phyloP scores from a whole-genome alignment of 192 early-diverging fungal species.

The Phycomyces blakesleeanus region DNA sequence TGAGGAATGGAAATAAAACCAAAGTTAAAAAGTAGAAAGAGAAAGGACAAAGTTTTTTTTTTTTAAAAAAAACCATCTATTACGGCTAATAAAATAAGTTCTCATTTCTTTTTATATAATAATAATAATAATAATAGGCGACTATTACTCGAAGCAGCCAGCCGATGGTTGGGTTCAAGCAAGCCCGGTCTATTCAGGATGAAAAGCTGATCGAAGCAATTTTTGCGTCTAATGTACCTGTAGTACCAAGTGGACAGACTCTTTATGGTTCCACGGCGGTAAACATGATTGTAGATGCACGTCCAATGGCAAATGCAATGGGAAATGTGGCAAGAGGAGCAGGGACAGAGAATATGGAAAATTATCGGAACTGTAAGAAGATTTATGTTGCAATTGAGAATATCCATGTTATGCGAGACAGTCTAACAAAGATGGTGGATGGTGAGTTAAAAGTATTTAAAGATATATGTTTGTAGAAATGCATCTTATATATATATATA shows the following conservation, averaged over 20 bases:
- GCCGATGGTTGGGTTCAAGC: constrained; percentile 94
- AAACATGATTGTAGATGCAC: constrained; percentile 93
- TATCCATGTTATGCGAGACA: constrained; percentile 96
- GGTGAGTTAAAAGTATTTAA: constrained; percentile 43
- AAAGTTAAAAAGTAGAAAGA: constrained; percentile 1
- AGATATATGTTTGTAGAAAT: background rate
- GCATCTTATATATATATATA: constrained; percentile 9
- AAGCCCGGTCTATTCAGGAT: constrained; percentile 93
- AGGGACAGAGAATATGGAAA: constrained; percentile 91
- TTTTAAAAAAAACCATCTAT: too few species aligned
- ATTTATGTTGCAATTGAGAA: constrained; percentile 93
- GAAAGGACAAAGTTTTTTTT: constrained; percentile 2
- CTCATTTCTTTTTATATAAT: background rate
- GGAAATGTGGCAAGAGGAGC: constrained; percentile 90
- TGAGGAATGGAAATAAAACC: constrained; percentile 28
- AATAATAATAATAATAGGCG: constrained; percentile 53
- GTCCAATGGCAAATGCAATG: constrained; percentile 91
- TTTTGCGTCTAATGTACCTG: constrained; percentile 62
- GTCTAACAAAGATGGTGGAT: constrained; percentile 77
- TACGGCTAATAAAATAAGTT: background rate
- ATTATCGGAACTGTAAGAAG: constrained; percentile 86
- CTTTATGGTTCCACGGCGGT: constrained; percentile 51
- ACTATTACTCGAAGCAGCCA: constrained; percentile 93
- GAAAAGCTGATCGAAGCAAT: constrained; percentile 95
- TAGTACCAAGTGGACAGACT: constrained; percentile 33